Evolutionary conservation across 805 yeast genomes (phyloP), one percentile per base, ranked within the genome.

Genomic region (Metschnikowia reukaufii): DNA sequence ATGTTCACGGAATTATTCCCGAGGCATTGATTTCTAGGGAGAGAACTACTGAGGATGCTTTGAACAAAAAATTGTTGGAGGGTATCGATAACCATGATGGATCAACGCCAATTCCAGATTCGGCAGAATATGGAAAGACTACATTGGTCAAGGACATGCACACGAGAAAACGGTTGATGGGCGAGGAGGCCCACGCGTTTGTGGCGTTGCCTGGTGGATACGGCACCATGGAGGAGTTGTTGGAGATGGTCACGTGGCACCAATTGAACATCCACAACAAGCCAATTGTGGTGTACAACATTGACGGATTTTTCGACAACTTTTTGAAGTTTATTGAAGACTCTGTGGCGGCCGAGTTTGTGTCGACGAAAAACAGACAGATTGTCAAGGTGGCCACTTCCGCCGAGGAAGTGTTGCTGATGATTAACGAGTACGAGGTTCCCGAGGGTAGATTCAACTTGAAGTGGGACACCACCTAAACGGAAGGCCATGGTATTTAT

Each of bases 121-220:
- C 74, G 17, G 65, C 65, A 31, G 73, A 74, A 45, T 88, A 85
- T 61, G 96, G 96, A 30, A 77, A 79, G 57, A 86, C 96, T 13
- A 84, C 90, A 0, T 74, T 89, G 56, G 96, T 89, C 2, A 75
- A 79, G 44, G 96, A 88, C 61, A 89, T 89, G 96, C 96, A 89
- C 67, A 84, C 94, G 2, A 77, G 96, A 63, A 89, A 89, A 73
- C 77, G 83, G 63, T 58, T 86, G 73, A 89, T 89, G 96, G 95
- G 90, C 23, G 76, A 79, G 59, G 91, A 86, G 64, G 84, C 92
- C n/a, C 82, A 82, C 55, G 95, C 92, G 0, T 89, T 89, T 65
- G 79, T 89, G 37, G 96, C 96, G 0, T 75, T 89, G 70, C 96
- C 96, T 12, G 96, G 96, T 52, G 96, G 96, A 2, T 88, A 82